phyloP scores from a whole-genome alignment of 306 rosid species.

The Rosa rugosa region DNA sequence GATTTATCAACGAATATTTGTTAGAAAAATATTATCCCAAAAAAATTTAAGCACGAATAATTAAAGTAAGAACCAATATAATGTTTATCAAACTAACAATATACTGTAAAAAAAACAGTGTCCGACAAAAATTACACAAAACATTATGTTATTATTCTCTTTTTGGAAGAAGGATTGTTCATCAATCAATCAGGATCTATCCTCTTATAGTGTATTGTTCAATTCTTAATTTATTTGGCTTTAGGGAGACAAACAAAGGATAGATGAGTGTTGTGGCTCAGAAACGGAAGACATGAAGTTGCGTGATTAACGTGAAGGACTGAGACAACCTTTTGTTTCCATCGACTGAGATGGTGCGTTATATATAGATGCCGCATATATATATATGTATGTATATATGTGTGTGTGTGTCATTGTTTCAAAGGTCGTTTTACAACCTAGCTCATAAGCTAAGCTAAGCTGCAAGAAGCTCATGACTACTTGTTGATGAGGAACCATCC shows the following conservation, averaged over 20 bases:
- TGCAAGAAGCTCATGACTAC: constrained; percentile 66
- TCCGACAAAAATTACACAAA: too few relatives aligned
- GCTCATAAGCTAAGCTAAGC: not conserved
- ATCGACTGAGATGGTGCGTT: not conserved
- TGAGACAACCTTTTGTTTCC: constrained; percentile 11
- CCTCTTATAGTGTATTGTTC: not conserved
- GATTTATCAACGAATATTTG: too few relatives aligned
- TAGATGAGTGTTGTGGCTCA: constrained; percentile 5
- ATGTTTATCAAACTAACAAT: too few relatives aligned
- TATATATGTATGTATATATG: too few relatives aligned
- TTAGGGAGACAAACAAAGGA: constrained; percentile 15
- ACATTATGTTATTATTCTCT: not conserved
- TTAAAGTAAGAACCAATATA: too few relatives aligned
- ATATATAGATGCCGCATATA: not conserved
- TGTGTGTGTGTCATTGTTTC: not conserved
- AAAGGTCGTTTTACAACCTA: constrained; percentile 43
- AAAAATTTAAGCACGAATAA: too few relatives aligned
- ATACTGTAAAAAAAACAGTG: too few relatives aligned
- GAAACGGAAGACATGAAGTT: constrained; percentile 38
- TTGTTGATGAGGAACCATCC: constrained; percentile 12
- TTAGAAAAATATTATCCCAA: too few relatives aligned
- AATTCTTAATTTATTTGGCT: not conserved
- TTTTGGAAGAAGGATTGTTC: not conserved
- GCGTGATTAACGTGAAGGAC: constrained; percentile 73
- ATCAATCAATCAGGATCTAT: not conserved